A percentile compares a stretch with the other conserved stretches of the same genome.
Evolutionary conservation across 208 protist species (phyloP).

Genomic region (Leishmania lainsoni): DNA sequence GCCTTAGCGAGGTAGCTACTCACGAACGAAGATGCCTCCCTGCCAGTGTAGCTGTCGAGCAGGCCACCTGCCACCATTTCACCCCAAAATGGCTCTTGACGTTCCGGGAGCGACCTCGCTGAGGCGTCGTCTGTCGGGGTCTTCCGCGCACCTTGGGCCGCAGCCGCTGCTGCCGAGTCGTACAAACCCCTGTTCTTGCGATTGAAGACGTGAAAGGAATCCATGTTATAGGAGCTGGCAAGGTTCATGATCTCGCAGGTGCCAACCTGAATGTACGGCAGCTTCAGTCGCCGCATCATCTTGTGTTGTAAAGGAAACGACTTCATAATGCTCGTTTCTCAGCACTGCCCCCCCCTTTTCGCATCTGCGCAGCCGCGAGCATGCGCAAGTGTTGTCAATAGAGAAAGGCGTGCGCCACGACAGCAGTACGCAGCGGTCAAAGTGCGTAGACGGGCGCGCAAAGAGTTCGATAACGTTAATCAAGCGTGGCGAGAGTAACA

Average conservation of each 20-base stretch:
- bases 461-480: neutral
- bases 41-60: constrained; percentile 73
- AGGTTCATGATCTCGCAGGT: constrained; percentile 86
- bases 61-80: constrained; percentile 73
- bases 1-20: constrained; percentile 54
- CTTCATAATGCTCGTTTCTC: constrained; percentile 29
- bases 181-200: constrained; percentile 52
- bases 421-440: neutral
- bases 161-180: neutral
- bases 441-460: neutral
- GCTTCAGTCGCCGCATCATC: constrained; percentile 59
- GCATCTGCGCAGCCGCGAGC: neutral
- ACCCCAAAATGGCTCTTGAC: constrained; percentile 32
- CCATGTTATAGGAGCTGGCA: constrained; percentile 47
- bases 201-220: constrained; percentile 75
- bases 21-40: constrained; percentile 49
- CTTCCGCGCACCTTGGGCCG: neutral
- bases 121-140: neutral
- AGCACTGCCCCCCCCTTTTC: neutral
- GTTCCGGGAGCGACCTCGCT: neutral
- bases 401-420: neutral
- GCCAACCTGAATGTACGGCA: constrained; percentile 72
- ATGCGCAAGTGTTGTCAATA: neutral
- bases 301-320: constrained; percentile 80
- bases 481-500: neutral